phyloP scores from a whole-genome alignment of 1,284 basidiomycete genomes.

The Somion occarium region DNA sequence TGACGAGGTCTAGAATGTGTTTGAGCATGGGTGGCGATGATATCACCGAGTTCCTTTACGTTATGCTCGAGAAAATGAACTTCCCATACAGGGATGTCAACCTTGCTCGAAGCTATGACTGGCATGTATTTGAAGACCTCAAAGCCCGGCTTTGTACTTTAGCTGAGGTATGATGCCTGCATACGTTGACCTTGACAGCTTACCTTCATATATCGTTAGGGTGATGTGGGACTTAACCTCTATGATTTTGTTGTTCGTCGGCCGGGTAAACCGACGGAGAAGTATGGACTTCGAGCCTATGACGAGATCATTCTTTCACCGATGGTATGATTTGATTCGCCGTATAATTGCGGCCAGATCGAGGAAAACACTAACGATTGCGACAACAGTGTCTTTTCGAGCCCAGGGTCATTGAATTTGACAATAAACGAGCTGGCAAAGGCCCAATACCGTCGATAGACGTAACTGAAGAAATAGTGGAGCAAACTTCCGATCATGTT shows the following conservation, averaged over 20 bases:
- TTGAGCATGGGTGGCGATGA: slow-evolving; percentile 92
- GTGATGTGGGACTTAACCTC: slow-evolving; percentile 81
- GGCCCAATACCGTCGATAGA: slow-evolving; percentile 45
- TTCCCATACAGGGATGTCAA: slow-evolving; percentile 89
- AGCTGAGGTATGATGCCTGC: slow-evolving; percentile 59
- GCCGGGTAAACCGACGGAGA: slow-evolving; percentile 74
- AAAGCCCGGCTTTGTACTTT: slow-evolving; percentile 82
- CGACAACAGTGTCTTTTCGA: slow-evolving; percentile 79
- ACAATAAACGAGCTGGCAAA: slow-evolving; percentile 60
- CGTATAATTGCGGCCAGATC: neutral
- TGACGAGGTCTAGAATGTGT: slow-evolving; percentile 54
- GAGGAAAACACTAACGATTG: slow-evolving; percentile 1
- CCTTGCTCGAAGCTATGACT: slow-evolving; percentile 75
- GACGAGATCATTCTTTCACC: slow-evolving; percentile 96
- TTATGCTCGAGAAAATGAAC: slow-evolving; percentile 75
- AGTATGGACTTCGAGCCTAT: slow-evolving; percentile 89
- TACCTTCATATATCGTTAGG: slow-evolving; percentile 35
- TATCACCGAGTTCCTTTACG: slow-evolving; percentile 84
- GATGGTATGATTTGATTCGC: slow-evolving; percentile 53
- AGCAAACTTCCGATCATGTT: slow-evolving; percentile 56
- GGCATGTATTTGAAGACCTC: slow-evolving; percentile 85
- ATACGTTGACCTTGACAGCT: neutral
- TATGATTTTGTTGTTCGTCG: slow-evolving; percentile 87
- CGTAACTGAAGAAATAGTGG: slow-evolving; percentile 71
- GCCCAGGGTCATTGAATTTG: slow-evolving; percentile 87